A percentile compares a stretch with the other conserved stretches of the same genome.
Evolutionary conservation across 306 rosid genomes (phyloP).

Genomic region (Pyrus bretschneideri): DNA sequence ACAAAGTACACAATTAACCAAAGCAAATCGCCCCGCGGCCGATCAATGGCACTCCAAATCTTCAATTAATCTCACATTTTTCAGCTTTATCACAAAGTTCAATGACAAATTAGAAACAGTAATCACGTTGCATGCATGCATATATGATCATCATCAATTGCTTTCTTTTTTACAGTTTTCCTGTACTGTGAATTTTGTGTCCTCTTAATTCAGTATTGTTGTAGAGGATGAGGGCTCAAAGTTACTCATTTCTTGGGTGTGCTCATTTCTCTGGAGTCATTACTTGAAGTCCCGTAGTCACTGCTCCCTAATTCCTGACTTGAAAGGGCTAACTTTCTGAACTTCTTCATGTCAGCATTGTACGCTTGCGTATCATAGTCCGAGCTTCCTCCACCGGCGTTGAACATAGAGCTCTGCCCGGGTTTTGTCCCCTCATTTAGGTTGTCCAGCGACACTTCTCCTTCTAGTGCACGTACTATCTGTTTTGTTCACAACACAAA

Average conservation of each 20-base stretch:
- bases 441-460: constrained; percentile 63
- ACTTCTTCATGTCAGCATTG: constrained; percentile 51
- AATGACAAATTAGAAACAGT: neutral
- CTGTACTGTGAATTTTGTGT: neutral
- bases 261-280: constrained; percentile 35
- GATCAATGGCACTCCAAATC: neutral
- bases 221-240: neutral
- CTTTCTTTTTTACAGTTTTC: neutral
- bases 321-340: constrained; percentile 45
- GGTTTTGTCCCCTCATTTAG: constrained; percentile 49
- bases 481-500: neutral
- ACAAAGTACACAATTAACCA: neutral
- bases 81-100: constrained; percentile 5
- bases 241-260: neutral
- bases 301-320: constrained; percentile 49
- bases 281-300: constrained; percentile 37
- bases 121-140: neutral
- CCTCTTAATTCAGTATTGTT: neutral
- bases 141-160: neutral
- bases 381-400: constrained; percentile 22
- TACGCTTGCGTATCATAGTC: constrained; percentile 53
- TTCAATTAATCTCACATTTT: neutral
- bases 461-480: constrained; percentile 76
- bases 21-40: neutral
- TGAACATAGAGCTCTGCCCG: neutral